Conservation (phyloP, 306 rosid genomes). For the Prunus persica region Prunus_persica_NCBIv2 NC_034014.1:3714501-3715000, state of each 20-base stretch:
- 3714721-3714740: constrained; percentile 20
- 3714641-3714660: not conserved
- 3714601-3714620: not conserved
- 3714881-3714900: not conserved
- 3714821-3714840: constrained; percentile 46
- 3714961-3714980: not conserved
- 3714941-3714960: not conserved
- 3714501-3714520: not conserved
- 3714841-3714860: constrained; percentile 66
- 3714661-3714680: not conserved
- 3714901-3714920: not conserved
- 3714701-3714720: not conserved
- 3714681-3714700: constrained; percentile 1
- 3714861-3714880: constrained; percentile 71
- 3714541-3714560: not conserved
- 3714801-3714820: constrained; percentile 54
- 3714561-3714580: not conserved
- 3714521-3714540: not conserved
- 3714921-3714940: not conserved
- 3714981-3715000: not conserved
- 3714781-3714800: constrained; percentile 64
- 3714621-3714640: not conserved
- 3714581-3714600: not conserved
- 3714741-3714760: constrained; percentile 43
- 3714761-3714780: constrained; percentile 47